Evolutionary conservation across 2,329 filamentous ascomycete genomes (phyloP).

Genomic region (Cyphellophora attinorum): DNA sequence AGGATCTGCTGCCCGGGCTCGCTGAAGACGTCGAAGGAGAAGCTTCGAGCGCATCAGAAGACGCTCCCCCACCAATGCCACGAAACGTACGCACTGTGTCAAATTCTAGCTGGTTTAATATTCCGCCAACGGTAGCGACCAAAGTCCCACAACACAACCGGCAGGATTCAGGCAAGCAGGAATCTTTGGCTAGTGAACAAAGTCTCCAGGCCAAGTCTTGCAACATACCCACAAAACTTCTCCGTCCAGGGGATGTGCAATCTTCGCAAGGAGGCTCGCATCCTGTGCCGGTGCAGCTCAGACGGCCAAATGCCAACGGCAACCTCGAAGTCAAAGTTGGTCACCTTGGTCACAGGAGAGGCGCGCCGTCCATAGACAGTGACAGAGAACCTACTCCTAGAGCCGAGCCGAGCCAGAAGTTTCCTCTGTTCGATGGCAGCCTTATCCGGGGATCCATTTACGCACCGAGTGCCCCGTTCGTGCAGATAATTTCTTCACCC

Average conservation of each 20-base stretch:
- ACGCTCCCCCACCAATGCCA: neutral
- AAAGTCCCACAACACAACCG: constrained; percentile 13
- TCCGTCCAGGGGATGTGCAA: constrained; percentile 10
- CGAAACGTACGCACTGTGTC: neutral
- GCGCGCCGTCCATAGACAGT: constrained; percentile 56
- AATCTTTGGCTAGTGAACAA: constrained; percentile 33
- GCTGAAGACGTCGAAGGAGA: constrained; percentile 40
- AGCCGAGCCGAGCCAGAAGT: constrained; percentile 41
- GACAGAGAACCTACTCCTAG: constrained; percentile 58
- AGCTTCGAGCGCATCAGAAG: constrained; percentile 27
- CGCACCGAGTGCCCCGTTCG: constrained; percentile 71
- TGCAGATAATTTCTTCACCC: constrained; percentile 51
- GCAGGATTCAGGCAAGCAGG: constrained; percentile 16
- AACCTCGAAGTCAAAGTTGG: constrained; percentile 20
- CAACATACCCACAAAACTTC: constrained; percentile 40
- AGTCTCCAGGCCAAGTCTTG: constrained; percentile 52
- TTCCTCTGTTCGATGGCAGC: constrained; percentile 49
- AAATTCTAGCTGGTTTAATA: neutral
- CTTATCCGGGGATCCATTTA: constrained; percentile 80
- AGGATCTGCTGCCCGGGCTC: constrained; percentile 68
- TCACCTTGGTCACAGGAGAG: constrained; percentile 62
- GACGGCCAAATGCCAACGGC: constrained; percentile 19
- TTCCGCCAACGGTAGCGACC: neutral
- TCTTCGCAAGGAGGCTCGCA: constrained; percentile 28
- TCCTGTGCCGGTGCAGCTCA: constrained; percentile 29